Evolutionary conservation across 805 yeast species (phyloP).

Genomic region (Sporopachydermia lactativora): DNA sequence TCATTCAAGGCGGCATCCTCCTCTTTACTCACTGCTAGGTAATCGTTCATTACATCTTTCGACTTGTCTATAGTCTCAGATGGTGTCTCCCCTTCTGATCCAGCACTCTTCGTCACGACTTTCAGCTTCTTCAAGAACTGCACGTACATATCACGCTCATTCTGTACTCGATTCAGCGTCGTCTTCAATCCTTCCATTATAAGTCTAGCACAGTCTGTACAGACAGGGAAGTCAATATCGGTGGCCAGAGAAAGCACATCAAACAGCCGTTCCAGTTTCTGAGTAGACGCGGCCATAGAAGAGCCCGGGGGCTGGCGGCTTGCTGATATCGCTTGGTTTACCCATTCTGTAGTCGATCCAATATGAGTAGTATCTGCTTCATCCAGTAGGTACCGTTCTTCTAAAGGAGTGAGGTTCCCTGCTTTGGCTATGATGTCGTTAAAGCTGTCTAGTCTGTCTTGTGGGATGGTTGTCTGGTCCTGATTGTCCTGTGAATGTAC

Average conservation of each 20-base stretch:
- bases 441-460: constrained; percentile 7
- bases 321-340: constrained; percentile 10
- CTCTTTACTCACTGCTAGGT: constrained; percentile 28
- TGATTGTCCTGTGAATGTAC: constrained; percentile 13
- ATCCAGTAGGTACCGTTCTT: constrained; percentile 4
- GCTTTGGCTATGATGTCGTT: constrained; percentile 16
- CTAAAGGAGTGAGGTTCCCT: constrained; percentile 10
- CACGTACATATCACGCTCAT: constrained; percentile 67
- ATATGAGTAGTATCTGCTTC: constrained; percentile 8
- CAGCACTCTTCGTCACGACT: constrained; percentile 33
- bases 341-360: constrained; percentile 10
- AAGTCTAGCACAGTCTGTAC: constrained; percentile 67
- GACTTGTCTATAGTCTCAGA: constrained; percentile 29
- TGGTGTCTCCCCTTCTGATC: constrained; percentile 30
- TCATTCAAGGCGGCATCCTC: constrained; percentile 31
- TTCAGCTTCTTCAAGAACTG: constrained; percentile 59
- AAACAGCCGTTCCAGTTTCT: constrained; percentile 50
- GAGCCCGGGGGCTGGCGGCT: constrained; percentile 13
- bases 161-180: constrained; percentile 57
- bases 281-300: constrained; percentile 27
- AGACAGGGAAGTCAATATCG: constrained; percentile 76
- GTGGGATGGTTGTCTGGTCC: constrained; percentile 1
- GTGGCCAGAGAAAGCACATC: constrained; percentile 57
- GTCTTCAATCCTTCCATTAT: constrained; percentile 49
- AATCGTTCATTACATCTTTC: constrained; percentile 21